Percentiles rank a stretch among this genome's conserved stretches.
These are phyloP conservation scores for Kwoniella newhampshirensis DNA, from an alignment of 768 basidiomycete species.

Conservation along the genomic window DNA sequence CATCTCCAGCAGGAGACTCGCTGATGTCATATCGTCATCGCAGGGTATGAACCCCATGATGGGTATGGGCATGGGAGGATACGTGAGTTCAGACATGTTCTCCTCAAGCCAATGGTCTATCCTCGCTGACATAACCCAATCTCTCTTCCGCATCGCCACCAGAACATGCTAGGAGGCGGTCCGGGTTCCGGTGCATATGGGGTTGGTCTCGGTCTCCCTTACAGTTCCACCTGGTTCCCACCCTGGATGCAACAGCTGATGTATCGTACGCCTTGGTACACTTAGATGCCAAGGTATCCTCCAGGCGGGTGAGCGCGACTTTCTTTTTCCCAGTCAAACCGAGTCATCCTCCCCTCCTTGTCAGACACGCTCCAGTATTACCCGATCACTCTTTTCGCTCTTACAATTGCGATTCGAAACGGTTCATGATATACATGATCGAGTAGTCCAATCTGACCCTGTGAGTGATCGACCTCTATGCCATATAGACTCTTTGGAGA, in stretches of 20 bases:
- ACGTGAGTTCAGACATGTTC: slow-evolving; percentile 2
- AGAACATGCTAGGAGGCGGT: slow-evolving; percentile 49
- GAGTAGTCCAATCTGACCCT: not conserved
- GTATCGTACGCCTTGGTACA: slow-evolving; percentile 42
- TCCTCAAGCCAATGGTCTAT: too few species aligned
- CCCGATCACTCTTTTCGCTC: not conserved
- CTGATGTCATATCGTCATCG: not conserved
- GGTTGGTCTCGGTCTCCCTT: slow-evolving; percentile 35
- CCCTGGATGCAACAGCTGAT: slow-evolving; percentile 40
- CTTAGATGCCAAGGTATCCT: slow-evolving; percentile 51
- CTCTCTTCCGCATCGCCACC: not conserved
- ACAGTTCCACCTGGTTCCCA: slow-evolving; percentile 14
- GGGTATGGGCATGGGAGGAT: slow-evolving; percentile 25
- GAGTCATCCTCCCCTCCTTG: not conserved
- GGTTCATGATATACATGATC: too few species aligned
- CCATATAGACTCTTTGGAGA: slow-evolving; percentile 38
- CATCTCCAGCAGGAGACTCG: too few species aligned
- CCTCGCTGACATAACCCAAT: too few species aligned
- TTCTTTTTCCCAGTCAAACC: not conserved
- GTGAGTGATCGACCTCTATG: not conserved
- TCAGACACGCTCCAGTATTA: not conserved
- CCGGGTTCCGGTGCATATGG: slow-evolving; percentile 47
- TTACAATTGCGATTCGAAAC: not conserved
- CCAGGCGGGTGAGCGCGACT: slow-evolving; percentile 43
- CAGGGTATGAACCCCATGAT: slow-evolving; percentile 33